Conservation (phyloP, 805 yeast genomes). For the Sugiyamaella smithiae region DNA sequence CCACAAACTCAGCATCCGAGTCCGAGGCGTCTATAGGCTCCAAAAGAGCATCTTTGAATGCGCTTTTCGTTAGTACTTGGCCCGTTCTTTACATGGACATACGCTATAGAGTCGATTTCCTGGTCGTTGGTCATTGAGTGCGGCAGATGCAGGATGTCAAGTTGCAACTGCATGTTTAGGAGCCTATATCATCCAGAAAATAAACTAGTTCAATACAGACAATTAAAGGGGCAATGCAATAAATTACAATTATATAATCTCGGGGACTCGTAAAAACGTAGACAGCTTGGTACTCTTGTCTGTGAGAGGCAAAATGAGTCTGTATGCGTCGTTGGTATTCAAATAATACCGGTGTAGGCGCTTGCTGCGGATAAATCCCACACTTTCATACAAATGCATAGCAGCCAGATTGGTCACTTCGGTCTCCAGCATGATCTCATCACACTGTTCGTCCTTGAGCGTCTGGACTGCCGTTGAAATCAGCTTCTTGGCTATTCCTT, state of each 20-base stretch:
- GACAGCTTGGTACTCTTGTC: slow-evolving; percentile 45
- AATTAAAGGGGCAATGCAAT: too few relatives aligned
- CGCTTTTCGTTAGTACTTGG: slow-evolving; percentile 18
- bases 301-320: slow-evolving; percentile 78
- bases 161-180: too few relatives aligned
- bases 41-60: slow-evolving; percentile 35
- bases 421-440: slow-evolving; percentile 91
- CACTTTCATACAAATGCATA: slow-evolving; percentile 60
- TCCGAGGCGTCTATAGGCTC: slow-evolving; percentile 30
- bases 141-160: neutral
- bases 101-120: slow-evolving; percentile 3
- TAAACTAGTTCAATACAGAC: too few relatives aligned
- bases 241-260: neutral
- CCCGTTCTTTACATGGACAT: neutral
- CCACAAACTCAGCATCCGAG: slow-evolving; percentile 20
- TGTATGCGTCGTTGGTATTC: slow-evolving; percentile 89
- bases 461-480: slow-evolving; percentile 59
- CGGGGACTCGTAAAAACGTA: slow-evolving; percentile 24
- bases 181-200: too few relatives aligned
- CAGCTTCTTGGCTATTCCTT: slow-evolving; percentile 75
- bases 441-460: slow-evolving; percentile 66
- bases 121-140: slow-evolving; percentile 3
- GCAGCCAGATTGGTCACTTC: slow-evolving; percentile 81
- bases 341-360: slow-evolving; percentile 83
- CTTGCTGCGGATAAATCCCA: slow-evolving; percentile 73